Evolutionary conservation across 768 basidiomycete genomes (phyloP).

Genomic region (Pleurotus cornucopiae): DNA sequence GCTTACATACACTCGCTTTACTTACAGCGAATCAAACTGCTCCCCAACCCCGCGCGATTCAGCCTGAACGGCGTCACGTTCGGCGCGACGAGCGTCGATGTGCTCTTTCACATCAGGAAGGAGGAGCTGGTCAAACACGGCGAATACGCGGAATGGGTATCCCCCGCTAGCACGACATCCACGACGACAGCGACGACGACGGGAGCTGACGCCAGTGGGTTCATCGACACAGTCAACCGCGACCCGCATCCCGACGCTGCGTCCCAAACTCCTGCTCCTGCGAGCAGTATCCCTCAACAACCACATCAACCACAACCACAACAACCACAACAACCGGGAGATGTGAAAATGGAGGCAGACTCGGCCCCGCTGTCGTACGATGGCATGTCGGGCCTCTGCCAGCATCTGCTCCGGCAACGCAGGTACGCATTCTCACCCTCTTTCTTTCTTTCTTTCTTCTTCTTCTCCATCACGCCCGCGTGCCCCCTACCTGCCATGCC

Average conservation of each 20-base stretch:
- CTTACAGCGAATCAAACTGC: slow-evolving; percentile 70
- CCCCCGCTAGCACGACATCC: not conserved
- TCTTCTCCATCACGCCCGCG: no score
- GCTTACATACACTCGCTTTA: slow-evolving; percentile 31
- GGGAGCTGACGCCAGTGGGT: not conserved
- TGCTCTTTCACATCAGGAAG: slow-evolving; percentile 83
- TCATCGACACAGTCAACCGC: not conserved
- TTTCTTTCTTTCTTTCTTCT: not conserved
- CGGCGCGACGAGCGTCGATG: slow-evolving; percentile 79
- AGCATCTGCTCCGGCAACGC: slow-evolving; percentile 83
- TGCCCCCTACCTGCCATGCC: no score
- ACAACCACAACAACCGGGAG: not conserved
- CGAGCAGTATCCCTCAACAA: no score
- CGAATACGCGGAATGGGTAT: slow-evolving; percentile 15
- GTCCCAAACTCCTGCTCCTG: not conserved
- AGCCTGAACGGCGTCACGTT: slow-evolving; percentile 82
- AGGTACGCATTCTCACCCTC: slow-evolving; percentile 60
- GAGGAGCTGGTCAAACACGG: slow-evolving; percentile 75
- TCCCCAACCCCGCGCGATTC: slow-evolving; percentile 88
- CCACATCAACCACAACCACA: no score
- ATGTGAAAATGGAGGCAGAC: slow-evolving; percentile 39
- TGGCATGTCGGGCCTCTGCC: slow-evolving; percentile 70
- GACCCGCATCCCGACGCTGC: not conserved
- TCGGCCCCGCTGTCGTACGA: slow-evolving; percentile 49
- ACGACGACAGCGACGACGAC: not conserved